Conservation (phyloP, 2,329 filamentous ascomycete genomes). For the Xylariaceae sp. region DNA sequence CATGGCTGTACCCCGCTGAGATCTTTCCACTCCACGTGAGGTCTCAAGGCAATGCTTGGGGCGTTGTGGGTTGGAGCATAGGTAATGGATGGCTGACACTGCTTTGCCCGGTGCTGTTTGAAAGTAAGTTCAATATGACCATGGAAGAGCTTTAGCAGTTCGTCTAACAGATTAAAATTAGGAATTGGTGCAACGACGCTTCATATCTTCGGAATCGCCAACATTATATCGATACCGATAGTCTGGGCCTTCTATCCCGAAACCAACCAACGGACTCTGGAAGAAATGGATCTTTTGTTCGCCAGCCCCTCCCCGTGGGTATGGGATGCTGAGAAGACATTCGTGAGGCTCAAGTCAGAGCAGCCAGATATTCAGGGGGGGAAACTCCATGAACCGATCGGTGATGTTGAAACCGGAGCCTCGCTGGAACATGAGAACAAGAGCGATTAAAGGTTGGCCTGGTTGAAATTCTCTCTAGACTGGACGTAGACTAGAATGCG, state of each 20-base stretch:
- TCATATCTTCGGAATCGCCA: conserved; percentile 75
- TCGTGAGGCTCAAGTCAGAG: conserved; percentile 66
- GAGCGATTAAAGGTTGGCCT: not conserved
- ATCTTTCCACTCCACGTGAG: conserved; percentile 76
- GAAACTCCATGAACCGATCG: conserved; percentile 34
- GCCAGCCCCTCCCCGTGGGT: conserved; percentile 70
- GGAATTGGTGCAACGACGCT: conserved; percentile 73
- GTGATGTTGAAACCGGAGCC: conserved; percentile 29
- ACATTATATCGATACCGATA: conserved; percentile 69
- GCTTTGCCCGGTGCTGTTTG: conserved; percentile 40
- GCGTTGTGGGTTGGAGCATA: conserved; percentile 78
- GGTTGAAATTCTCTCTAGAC: too few species aligned
- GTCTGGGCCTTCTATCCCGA: conserved; percentile 79
- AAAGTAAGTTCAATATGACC: conserved; percentile 29
- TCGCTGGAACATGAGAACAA: not conserved
- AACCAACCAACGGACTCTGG: conserved; percentile 74
- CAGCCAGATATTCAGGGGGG: conserved; percentile 56
- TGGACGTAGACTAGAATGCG: too few species aligned
- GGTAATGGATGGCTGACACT: conserved; percentile 68
- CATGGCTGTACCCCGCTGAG: conserved; percentile 72
- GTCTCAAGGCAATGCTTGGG: conserved; percentile 78
- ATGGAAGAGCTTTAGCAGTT: too few species aligned
- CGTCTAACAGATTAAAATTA: conserved; percentile 16
- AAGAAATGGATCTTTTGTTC: conserved; percentile 78
- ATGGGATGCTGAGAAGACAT: conserved; percentile 74